Conservation (phyloP, 148 eudicot species). For the Dysphania ambrosioides region DNA sequence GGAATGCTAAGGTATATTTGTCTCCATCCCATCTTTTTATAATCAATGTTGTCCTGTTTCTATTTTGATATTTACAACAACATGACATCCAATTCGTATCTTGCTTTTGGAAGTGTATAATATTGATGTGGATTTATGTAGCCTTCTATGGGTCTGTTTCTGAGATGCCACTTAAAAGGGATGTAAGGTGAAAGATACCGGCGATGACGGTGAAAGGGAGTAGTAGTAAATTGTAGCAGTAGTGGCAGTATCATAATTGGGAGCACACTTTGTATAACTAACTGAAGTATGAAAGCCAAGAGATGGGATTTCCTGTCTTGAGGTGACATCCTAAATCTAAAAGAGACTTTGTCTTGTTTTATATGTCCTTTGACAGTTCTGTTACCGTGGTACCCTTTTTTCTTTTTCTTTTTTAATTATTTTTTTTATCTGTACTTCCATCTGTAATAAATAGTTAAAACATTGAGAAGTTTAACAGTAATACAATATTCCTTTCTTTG, state of each 20-base stretch:
- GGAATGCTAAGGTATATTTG: conserved; percentile 72
- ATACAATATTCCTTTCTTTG: background rate
- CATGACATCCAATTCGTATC: background rate
- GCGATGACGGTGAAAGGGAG: background rate
- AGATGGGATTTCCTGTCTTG: background rate
- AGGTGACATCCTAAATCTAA: background rate
- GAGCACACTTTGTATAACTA: too few species aligned
- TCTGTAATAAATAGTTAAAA: background rate
- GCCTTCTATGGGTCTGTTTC: background rate
- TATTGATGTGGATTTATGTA: background rate
- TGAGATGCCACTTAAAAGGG: background rate
- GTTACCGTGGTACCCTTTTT: background rate
- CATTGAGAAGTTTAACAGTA: background rate
- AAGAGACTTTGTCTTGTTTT: background rate
- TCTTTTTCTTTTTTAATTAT: too few species aligned
- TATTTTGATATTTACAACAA: background rate
- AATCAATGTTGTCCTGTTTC: background rate
- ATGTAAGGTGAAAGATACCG: background rate
- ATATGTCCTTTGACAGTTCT: background rate
- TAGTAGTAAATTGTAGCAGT: background rate
- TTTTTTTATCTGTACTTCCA: too few species aligned
- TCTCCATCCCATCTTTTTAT: too few species aligned
- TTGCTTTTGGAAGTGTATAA: background rate
- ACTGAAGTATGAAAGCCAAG: background rate
- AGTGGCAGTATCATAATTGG: too few species aligned